Conservation (phyloP, 2,329 filamentous ascomycete species). For the Pleomassaria siparia region DNA sequence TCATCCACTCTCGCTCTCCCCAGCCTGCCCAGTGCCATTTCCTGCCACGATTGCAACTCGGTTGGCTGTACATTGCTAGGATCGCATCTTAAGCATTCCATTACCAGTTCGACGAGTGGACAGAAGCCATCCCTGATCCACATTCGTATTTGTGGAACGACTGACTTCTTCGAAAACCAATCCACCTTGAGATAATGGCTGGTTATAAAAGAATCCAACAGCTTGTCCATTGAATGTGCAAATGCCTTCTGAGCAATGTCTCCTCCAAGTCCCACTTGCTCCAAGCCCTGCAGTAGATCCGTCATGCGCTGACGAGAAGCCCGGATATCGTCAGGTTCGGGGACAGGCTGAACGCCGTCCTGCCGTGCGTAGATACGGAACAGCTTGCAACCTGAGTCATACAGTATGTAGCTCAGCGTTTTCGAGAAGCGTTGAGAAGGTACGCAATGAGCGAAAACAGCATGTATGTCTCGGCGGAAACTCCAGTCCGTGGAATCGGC, state of each 20-base stretch:
- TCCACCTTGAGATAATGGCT: constrained; percentile 62
- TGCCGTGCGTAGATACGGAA: constrained; percentile 45
- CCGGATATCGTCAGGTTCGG: constrained; percentile 20
- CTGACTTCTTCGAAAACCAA: constrained; percentile 58
- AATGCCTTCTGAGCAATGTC: constrained; percentile 71
- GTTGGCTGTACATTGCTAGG: constrained; percentile 27
- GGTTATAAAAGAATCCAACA: constrained; percentile 65
- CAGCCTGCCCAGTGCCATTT: constrained; percentile 68
- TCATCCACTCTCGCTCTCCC: constrained; percentile 69
- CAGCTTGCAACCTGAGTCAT: constrained; percentile 51
- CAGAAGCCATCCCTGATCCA: constrained; percentile 72
- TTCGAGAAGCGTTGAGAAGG: constrained; percentile 53
- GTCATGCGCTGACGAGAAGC: constrained; percentile 55
- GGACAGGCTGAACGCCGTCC: constrained; percentile 22
- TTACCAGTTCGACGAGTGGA: constrained; percentile 64
- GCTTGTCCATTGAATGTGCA: constrained; percentile 68
- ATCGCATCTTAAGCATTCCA: constrained; percentile 44
- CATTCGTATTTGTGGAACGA: constrained; percentile 60
- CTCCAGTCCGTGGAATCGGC: constrained; percentile 37
- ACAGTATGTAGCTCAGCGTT: constrained; percentile 59
- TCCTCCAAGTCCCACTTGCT: constrained; percentile 67
- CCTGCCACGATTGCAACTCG: constrained; percentile 68
- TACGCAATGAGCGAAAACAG: constrained; percentile 65
- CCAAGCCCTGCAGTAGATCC: constrained; percentile 60
- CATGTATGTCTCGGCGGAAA: constrained; percentile 64